Evolutionary conservation across 768 basidiomycete genomes (phyloP), one percentile per base, ranked within the genome.

Genomic region (Phylloporus arenicola): DNA sequence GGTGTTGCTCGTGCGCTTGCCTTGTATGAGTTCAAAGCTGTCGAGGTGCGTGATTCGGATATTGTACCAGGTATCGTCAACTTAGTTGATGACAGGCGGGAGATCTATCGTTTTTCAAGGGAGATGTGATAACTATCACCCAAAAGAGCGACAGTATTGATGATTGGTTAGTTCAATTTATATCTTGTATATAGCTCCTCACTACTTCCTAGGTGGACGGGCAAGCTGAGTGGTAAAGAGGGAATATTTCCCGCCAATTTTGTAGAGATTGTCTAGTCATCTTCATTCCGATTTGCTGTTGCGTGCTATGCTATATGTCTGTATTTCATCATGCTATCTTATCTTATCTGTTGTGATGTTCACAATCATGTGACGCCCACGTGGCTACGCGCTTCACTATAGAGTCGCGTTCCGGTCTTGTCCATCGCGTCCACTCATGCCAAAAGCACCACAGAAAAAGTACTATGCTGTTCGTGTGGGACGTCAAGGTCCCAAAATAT

Each of bases 181-280:
- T 25, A 47, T 47, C 40, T 35, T 45, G 10, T 52, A 34, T 22
- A 44, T 11, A n/a, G 8, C 6, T n/a, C 35, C 37, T 38, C 41
- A 30, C 22, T 6, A 47, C 48, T 43, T 19, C 29, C 14, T 51
- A 88, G 86, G 86, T 91, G 88, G 88, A 84, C 75, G 13, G 88
- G 88, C n/a, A 84, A 79, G 61, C 53, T 82, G 2, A 68, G 77
- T 19, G 76, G 75, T 14, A 65, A 73, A 34, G 71, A 79, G 56
- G 89, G 89, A 0, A 77, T 84, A 40, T 91, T 92, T 65, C 88
- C 88, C 30, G 88, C 88, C 14, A 90, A 90, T 64, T 88, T 88
- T 58, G 85, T 89, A n/a, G 85, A 88, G 62, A 66, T 88, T 50
- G 68, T 75, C 24, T 77, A 62, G 53, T 14, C 30, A 17, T 35